A percentile compares a stretch with the other conserved stretches of the same genome.
phyloP scores from a whole-genome alignment of 176 grass and related monocot species.

The Cenchrus americanus region DNA sequence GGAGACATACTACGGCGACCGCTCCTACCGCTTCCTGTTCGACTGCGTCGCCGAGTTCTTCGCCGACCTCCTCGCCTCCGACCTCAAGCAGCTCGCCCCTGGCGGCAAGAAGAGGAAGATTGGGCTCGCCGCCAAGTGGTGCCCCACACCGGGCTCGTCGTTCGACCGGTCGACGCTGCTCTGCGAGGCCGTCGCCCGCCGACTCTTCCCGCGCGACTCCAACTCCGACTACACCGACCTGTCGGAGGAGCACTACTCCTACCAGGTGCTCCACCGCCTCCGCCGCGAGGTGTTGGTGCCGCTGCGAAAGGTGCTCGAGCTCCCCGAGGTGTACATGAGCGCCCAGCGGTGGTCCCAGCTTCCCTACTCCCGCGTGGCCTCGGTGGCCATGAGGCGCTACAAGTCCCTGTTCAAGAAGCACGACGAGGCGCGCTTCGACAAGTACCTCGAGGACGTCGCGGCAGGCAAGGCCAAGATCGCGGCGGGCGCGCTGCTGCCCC shows the following conservation, averaged over 20 bases:
- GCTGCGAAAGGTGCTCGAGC: constrained; percentile 50
- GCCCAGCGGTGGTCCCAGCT: constrained; percentile 46
- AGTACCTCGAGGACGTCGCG: constrained; percentile 30
- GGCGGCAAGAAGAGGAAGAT: constrained; percentile 26
- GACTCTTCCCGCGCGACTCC: constrained; percentile 52
- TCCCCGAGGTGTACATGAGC: constrained; percentile 76
- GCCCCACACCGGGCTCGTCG: constrained; percentile 56
- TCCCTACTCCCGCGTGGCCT: constrained; percentile 66
- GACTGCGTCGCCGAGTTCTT: constrained; percentile 56
- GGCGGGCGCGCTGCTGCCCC: constrained; percentile 49
- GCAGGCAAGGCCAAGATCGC: constrained; percentile 48
- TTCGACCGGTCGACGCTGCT: constrained; percentile 58
- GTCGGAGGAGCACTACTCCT: constrained; percentile 54
- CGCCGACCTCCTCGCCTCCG: constrained; percentile 48
- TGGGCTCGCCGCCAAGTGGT: constrained; percentile 70
- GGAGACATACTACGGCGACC: constrained; percentile 52
- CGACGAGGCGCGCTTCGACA: constrained; percentile 39
- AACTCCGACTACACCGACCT: constrained; percentile 40
- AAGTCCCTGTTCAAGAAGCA: constrained; percentile 49
- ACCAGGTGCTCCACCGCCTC: constrained; percentile 56
- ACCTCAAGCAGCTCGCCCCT: constrained; percentile 32
- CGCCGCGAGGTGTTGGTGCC: constrained; percentile 38
- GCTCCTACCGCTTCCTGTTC: constrained; percentile 65
- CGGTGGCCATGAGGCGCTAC: constrained; percentile 68
- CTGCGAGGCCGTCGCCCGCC: constrained; percentile 61